Conservation (phyloP, 176 grass and related monocot genomes). For the Triticum dicoccoides region DNA sequence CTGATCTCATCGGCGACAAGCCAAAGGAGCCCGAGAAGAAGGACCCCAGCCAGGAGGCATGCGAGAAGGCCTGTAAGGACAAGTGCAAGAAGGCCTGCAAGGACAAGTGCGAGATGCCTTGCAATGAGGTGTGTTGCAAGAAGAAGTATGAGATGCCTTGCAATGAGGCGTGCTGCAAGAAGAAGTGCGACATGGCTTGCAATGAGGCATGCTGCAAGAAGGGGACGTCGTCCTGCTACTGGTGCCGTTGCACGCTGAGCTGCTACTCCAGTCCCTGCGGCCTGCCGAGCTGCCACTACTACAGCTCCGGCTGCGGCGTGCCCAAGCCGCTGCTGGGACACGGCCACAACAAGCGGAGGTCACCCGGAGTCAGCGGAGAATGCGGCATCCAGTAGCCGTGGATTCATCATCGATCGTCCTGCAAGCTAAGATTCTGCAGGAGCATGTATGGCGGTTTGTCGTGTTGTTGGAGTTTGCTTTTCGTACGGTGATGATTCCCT, state of each 20-base stretch:
- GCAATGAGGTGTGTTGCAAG: too few relatives aligned
- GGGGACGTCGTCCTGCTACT: neutral
- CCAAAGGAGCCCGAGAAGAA: constrained; percentile 22
- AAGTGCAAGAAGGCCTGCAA: too few relatives aligned
- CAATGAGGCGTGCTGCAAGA: too few relatives aligned
- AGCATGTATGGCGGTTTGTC: neutral
- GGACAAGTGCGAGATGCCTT: too few relatives aligned
- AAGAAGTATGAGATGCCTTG: too few relatives aligned
- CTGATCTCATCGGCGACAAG: constrained; percentile 35
- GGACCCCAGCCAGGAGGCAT: constrained; percentile 35
- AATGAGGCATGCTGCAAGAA: neutral
- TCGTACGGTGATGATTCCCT: neutral
- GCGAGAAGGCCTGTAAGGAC: too few relatives aligned
- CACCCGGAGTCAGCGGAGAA: neutral
- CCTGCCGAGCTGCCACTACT: neutral
- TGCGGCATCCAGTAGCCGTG: constrained; percentile 38
- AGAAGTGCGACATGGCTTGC: neutral
- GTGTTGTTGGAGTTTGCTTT: neutral
- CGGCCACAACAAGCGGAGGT: too few relatives aligned
- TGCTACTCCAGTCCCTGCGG: neutral
- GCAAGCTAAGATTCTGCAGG: neutral
- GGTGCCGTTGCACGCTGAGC: neutral
- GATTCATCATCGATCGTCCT: neutral
- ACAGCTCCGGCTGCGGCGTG: neutral
- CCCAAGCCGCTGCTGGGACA: neutral